Conservation (phyloP, 73 alveolate species). For the Tetrahymena elliotti region DNA sequence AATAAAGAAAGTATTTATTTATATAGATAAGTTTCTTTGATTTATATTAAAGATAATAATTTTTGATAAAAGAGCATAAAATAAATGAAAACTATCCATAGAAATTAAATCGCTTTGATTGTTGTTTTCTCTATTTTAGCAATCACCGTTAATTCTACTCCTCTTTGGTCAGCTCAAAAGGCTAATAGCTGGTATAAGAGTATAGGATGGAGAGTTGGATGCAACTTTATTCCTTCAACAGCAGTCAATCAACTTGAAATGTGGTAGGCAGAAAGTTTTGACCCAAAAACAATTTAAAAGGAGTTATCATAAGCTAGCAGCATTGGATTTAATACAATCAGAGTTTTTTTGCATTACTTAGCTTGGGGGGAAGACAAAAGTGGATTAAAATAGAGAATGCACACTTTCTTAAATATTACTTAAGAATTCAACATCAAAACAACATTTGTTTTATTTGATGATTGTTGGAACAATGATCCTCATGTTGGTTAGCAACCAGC, state of each 20-base stretch:
- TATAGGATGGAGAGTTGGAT: conserved; percentile 44
- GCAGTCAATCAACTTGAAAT: conserved; percentile 37
- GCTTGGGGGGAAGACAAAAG: conserved; percentile 34
- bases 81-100: background rate
- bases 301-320: conserved; percentile 24
- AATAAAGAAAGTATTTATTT: too few relatives aligned
- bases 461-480: conserved; percentile 38
- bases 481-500: conserved; percentile 32
- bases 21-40: too few relatives aligned
- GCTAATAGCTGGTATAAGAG: conserved; percentile 10
- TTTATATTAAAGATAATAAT: too few relatives aligned
- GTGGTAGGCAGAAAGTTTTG: conserved; percentile 46
- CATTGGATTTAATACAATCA: conserved; percentile 18
- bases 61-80: too few relatives aligned
- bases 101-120: background rate
- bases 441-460: conserved; percentile 38
- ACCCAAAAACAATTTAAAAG: conserved; percentile 12
- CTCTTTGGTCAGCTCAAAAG: conserved; percentile 26
- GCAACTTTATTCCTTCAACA: conserved; percentile 43
- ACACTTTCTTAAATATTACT: conserved; percentile 21
- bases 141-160: background rate
- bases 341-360: conserved; percentile 35
- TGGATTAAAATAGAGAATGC: conserved; percentile 13
- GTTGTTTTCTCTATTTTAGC: background rate
- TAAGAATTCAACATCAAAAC: conserved; percentile 3